Evolutionary conservation across 192 early-diverging fungal species (phyloP).

Genomic region (Mortierella hygrophila): DNA sequence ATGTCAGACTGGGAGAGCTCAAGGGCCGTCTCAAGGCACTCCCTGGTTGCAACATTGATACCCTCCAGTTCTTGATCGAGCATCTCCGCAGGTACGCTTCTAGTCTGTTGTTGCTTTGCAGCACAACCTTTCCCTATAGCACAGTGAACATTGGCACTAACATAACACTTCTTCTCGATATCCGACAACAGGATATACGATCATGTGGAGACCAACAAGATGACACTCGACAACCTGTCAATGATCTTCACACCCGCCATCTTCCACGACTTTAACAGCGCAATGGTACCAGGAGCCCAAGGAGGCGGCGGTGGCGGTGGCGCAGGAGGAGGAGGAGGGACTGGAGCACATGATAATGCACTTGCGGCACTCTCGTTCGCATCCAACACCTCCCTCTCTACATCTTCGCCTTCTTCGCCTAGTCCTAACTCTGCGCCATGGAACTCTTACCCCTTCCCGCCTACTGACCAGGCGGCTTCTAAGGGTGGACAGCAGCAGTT

Average conservation of each 20-base stretch:
- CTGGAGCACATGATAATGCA: not conserved
- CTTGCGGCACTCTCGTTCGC: conserved; percentile 25
- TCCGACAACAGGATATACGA: conserved; percentile 55
- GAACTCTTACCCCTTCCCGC: conserved; percentile 18
- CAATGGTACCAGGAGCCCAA: conserved; percentile 15
- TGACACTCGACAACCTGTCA: conserved; percentile 71
- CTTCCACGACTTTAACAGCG: conserved; percentile 71
- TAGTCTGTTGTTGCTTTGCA: not conserved
- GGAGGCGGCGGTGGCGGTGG: not conserved
- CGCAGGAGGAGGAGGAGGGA: not conserved
- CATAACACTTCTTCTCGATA: not conserved
- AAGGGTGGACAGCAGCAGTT: conserved; percentile 12
- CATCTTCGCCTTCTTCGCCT: conserved; percentile 16
- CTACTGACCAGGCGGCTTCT: not conserved
- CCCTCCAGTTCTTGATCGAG: conserved; percentile 66
- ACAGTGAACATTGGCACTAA: not conserved
- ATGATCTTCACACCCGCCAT: conserved; percentile 75
- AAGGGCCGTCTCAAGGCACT: conserved; percentile 54
- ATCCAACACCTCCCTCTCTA: not conserved
- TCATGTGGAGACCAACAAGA: conserved; percentile 71
- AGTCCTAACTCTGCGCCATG: conserved; percentile 15
- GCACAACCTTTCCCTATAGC: too few relatives aligned
- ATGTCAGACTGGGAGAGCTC: conserved; percentile 55
- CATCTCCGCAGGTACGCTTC: conserved; percentile 67
- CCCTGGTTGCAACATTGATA: conserved; percentile 63